Evolutionary conservation across 1,284 basidiomycete genomes (phyloP).

Genomic region (Ganoderma resinaceum): DNA sequence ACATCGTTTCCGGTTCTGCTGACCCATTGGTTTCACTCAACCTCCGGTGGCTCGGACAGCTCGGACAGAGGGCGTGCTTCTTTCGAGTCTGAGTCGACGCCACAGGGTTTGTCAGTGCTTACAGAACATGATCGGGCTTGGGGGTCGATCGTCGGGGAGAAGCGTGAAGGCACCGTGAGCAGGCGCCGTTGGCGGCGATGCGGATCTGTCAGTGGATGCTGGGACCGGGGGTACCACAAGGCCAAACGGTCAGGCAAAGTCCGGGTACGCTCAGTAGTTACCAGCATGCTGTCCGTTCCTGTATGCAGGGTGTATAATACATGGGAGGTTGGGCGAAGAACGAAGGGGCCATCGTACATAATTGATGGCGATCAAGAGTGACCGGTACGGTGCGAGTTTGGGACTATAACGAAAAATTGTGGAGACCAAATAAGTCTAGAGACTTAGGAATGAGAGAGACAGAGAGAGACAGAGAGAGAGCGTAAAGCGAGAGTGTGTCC

Average conservation of each 20-base stretch:
- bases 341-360: not conserved
- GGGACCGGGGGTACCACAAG: not conserved
- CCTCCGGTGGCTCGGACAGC: not conserved
- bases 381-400: not conserved
- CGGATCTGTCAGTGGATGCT: not conserved
- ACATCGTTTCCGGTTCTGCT: not conserved
- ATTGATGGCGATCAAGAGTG: not conserved
- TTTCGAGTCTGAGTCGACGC: not conserved
- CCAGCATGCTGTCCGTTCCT: not conserved
- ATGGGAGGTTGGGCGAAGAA: not conserved
- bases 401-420: not conserved
- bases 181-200: not conserved
- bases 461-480: not conserved
- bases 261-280: not conserved
- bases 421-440: not conserved
- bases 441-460: not conserved
- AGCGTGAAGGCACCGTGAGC: not conserved
- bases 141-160: not conserved
- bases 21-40: not conserved
- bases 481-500: not conserved
- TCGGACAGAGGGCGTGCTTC: not conserved
- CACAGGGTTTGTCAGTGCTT: not conserved
- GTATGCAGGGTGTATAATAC: not conserved
- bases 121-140: not conserved
- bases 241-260: not conserved